Conservation (phyloP, 805 yeast species). For the Kazachstania taianensis region DNA sequence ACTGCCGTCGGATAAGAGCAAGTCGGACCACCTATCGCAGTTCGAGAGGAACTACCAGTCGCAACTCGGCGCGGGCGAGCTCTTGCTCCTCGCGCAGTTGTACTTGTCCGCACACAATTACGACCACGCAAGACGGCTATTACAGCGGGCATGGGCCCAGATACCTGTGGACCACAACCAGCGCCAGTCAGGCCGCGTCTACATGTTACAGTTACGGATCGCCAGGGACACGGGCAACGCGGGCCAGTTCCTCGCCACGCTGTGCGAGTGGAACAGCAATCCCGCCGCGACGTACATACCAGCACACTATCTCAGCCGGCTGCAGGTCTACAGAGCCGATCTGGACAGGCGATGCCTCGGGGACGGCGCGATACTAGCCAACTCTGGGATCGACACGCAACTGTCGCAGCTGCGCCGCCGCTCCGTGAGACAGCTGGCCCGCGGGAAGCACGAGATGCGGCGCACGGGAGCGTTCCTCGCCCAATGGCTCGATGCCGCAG, state of each 20-base stretch:
- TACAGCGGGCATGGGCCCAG: constrained; percentile 9
- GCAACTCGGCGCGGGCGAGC: constrained; percentile 15
- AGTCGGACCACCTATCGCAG: constrained; percentile 9
- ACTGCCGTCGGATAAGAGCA: too few species aligned
- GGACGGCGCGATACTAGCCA: background rate
- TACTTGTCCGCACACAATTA: constrained; percentile 11
- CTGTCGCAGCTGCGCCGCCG: background rate
- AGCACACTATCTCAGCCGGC: too few species aligned
- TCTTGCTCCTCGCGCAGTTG: constrained; percentile 16
- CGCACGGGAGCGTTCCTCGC: constrained; percentile 9
- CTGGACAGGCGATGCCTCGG: background rate
- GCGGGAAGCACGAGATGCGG: background rate
- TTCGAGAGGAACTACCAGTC: constrained; percentile 11
- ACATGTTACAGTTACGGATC: constrained; percentile 13
- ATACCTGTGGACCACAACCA: constrained; percentile 4
- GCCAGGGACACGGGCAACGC: constrained; percentile 11
- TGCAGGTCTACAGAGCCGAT: too few species aligned
- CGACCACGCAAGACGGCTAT: constrained; percentile 7
- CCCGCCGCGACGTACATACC: too few species aligned
- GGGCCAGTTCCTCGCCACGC: constrained; percentile 7
- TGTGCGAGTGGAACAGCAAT: constrained; percentile 23
- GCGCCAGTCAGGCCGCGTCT: constrained; percentile 20
- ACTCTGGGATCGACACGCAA: background rate
- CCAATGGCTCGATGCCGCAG: constrained; percentile 12
- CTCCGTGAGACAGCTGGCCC: background rate